phyloP scores from a whole-genome alignment of 2,329 filamentous ascomycete genomes.

The Talaromyces sp. region DNA sequence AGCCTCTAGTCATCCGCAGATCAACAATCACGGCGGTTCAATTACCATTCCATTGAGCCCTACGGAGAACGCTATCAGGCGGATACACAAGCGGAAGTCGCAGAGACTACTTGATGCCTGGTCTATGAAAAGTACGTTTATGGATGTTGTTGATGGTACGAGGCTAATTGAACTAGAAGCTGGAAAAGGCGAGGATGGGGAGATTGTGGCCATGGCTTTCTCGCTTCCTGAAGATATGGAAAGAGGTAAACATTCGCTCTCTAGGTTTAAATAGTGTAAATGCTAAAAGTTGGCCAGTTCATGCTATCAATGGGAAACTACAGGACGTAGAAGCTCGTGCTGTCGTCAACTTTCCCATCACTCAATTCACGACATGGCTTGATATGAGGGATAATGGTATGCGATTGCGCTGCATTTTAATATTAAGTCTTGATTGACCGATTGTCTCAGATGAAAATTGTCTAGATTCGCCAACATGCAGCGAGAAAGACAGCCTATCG shows the following conservation, averaged over 20 bases:
- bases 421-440: background rate
- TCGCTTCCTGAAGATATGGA: slow-evolving; percentile 29
- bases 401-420: background rate
- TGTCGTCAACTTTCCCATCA: slow-evolving; percentile 16
- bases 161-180: slow-evolving; percentile 20
- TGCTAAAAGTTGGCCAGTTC: slow-evolving; percentile 22
- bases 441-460: slow-evolving; percentile 17
- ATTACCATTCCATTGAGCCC: slow-evolving; percentile 18
- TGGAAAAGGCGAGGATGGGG: slow-evolving; percentile 29
- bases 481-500: slow-evolving; percentile 21
- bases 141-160: background rate
- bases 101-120: slow-evolving; percentile 28
- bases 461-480: slow-evolving; percentile 20
- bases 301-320: slow-evolving; percentile 22
- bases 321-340: slow-evolving; percentile 11
- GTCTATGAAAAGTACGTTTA: slow-evolving; percentile 25
- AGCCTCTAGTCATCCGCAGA: slow-evolving; percentile 15
- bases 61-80: slow-evolving; percentile 23
- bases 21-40: slow-evolving; percentile 9
- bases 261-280: background rate
- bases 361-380: slow-evolving; percentile 16
- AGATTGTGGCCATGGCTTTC: slow-evolving; percentile 30
- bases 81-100: slow-evolving; percentile 20
- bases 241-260: slow-evolving; percentile 21
- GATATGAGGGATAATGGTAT: slow-evolving; percentile 17